These are phyloP conservation scores for Beauveria varroae DNA, from an alignment of 2,329 filamentous ascomycete species.

Conservation along the genomic window DNA sequence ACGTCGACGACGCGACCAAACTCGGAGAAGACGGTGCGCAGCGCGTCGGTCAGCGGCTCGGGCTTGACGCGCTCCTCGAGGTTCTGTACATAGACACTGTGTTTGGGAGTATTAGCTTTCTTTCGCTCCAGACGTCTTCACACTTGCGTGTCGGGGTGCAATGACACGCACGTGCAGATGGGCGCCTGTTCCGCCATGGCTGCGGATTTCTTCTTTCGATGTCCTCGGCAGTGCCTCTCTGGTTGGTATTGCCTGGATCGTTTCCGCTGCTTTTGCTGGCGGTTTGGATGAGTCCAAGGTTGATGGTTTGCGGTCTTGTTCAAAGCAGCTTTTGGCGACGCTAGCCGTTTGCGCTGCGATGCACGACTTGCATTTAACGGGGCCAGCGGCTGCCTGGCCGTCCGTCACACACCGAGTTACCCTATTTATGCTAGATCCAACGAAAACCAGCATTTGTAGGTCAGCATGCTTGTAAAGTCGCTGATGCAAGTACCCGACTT, in stretches of 20 bases:
- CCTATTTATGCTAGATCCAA: neutral
- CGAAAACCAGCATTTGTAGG: too few relatives aligned
- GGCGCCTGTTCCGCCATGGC: constrained; percentile 36
- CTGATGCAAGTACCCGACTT: too few relatives aligned
- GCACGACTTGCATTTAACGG: constrained; percentile 5
- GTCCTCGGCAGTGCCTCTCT: neutral
- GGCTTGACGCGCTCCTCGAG: constrained; percentile 89
- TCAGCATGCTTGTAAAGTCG: neutral
- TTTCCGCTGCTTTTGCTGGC: too few relatives aligned
- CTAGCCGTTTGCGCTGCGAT: neutral
- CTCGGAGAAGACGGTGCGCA: constrained; percentile 75
- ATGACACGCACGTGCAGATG: constrained; percentile 66
- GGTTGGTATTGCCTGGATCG: too few relatives aligned
- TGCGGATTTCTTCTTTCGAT: neutral
- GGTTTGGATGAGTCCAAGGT: too few relatives aligned
- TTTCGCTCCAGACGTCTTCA: neutral
- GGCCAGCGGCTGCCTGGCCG: neutral
- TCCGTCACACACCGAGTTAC: neutral
- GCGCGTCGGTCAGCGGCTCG: constrained; percentile 63
- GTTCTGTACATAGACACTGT: constrained; percentile 67
- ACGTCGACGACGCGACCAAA: constrained; percentile 83
- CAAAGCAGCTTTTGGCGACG: too few relatives aligned
- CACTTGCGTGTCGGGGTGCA: constrained; percentile 55
- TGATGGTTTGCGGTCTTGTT: too few relatives aligned
- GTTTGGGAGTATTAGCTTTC: constrained; percentile 10